Evolutionary conservation across 1,284 basidiomycete species (phyloP).

Genomic region (Bothia castanella): DNA sequence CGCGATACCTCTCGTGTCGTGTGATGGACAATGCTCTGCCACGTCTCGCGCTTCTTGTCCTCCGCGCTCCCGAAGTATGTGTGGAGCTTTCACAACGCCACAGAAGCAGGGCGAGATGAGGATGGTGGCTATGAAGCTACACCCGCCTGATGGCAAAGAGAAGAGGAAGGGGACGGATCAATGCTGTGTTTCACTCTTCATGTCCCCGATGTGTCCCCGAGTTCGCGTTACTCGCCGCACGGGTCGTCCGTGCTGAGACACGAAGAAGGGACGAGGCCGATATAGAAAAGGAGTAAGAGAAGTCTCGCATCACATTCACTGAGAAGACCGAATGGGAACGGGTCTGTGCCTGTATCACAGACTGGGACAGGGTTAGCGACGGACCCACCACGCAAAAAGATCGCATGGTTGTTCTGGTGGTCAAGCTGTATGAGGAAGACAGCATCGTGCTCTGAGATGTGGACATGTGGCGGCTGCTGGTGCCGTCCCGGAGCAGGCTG

Average conservation of each 20-base stretch:
- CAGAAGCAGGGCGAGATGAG: slow-evolving; percentile 18
- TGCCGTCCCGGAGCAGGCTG: slow-evolving; percentile 24
- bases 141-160: slow-evolving; percentile 3
- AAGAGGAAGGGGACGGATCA: slow-evolving; percentile 11
- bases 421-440: slow-evolving; percentile 62
- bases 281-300: slow-evolving; percentile 24
- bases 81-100: slow-evolving; percentile 17
- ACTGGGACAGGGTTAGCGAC: neutral
- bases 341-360: neutral
- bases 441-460: slow-evolving; percentile 66
- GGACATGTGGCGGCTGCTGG: slow-evolving; percentile 34
- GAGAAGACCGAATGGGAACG: neutral
- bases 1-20: slow-evolving; percentile 63
- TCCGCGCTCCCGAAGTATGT: slow-evolving; percentile 4
- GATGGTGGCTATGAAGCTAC: slow-evolving; percentile 11
- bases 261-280: slow-evolving; percentile 48
- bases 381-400: slow-evolving; percentile 36
- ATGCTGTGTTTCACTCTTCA: slow-evolving; percentile 61
- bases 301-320: neutral
- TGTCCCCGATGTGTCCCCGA: slow-evolving; percentile 72
- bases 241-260: slow-evolving; percentile 56
- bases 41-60: neutral
- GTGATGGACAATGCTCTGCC: slow-evolving; percentile 55
- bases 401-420: slow-evolving; percentile 61
- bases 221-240: slow-evolving; percentile 54